Evolutionary conservation across 2,329 filamentous ascomycete species (phyloP).

Genomic region (Colletotrichum falcatum): DNA sequence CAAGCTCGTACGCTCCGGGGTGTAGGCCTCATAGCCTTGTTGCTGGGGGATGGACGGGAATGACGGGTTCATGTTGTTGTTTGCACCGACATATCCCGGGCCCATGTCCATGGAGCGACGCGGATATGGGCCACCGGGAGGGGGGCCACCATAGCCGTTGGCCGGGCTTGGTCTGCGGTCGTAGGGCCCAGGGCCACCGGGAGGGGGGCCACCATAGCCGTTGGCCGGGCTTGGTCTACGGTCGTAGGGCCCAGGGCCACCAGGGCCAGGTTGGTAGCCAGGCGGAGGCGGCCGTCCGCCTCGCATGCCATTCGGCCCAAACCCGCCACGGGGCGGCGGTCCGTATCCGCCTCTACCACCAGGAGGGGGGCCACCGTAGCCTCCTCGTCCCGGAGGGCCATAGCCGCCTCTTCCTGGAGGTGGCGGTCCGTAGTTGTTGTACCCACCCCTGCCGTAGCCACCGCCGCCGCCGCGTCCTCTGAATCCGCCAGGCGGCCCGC

Average conservation of each 20-base stretch:
- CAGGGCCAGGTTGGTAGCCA: slow-evolving; percentile 54
- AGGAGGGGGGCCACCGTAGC: slow-evolving; percentile 49
- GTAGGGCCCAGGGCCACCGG: slow-evolving; percentile 47
- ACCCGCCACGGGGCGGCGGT: slow-evolving; percentile 53
- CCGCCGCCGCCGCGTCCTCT: slow-evolving; percentile 55
- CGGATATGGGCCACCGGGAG: slow-evolving; percentile 48
- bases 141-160: slow-evolving; percentile 49
- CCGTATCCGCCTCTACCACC: slow-evolving; percentile 61
- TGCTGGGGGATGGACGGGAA: slow-evolving; percentile 52
- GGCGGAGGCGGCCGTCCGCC: slow-evolving; percentile 58
- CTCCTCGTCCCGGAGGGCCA: slow-evolving; percentile 52
- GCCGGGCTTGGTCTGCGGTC: slow-evolving; percentile 54
- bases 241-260: slow-evolving; percentile 50
- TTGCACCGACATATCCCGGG: slow-evolving; percentile 51
- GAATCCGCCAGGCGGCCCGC: slow-evolving; percentile 57
- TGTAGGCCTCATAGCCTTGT: slow-evolving; percentile 58
- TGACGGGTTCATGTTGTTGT: slow-evolving; percentile 51
- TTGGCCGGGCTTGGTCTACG: slow-evolving; percentile 53
- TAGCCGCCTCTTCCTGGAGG: slow-evolving; percentile 58
- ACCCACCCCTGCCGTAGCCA: slow-evolving; percentile 59
- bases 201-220: slow-evolving; percentile 46
- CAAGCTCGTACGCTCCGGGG: slow-evolving; percentile 56
- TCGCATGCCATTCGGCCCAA: slow-evolving; percentile 49
- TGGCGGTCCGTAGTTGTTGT: slow-evolving; percentile 43
- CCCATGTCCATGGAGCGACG: slow-evolving; percentile 51